Conservation (phyloP, 495 filamentous ascomycete species). For the Penicillium paxilli region DNA sequence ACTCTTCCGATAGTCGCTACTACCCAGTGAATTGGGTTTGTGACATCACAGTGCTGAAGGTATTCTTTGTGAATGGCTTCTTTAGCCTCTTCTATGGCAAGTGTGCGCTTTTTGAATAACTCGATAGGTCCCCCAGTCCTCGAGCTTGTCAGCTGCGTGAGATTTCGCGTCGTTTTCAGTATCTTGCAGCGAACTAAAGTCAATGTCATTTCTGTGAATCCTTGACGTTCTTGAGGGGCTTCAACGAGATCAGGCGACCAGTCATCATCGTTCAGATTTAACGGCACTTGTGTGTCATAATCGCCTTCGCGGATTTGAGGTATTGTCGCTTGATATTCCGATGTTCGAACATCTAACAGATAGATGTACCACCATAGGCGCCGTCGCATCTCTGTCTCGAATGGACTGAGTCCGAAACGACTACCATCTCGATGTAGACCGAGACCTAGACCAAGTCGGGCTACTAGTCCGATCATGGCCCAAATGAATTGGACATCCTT, state of each 20-base stretch:
- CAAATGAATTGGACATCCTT: conserved; percentile 56
- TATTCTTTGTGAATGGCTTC: conserved; percentile 50
- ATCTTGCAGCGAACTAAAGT: conserved; percentile 63
- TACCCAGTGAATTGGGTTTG: conserved; percentile 63
- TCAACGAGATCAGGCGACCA: conserved; percentile 3
- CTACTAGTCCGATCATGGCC: conserved; percentile 59
- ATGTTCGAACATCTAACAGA: conserved; percentile 6
- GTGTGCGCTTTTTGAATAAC: conserved; percentile 1
- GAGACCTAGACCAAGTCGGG: conserved; percentile 67
- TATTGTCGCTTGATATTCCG: conserved; percentile 4
- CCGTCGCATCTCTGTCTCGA: conserved; percentile 17
- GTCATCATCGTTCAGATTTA: conserved; percentile 17
- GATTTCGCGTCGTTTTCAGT: conserved; percentile 24
- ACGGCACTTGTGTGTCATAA: conserved; percentile 1
- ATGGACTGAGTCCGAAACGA: conserved; percentile 40
- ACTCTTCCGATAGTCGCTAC: conserved; percentile 62
- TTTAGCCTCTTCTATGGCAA: conserved; percentile 8
- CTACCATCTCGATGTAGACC: conserved; percentile 71
- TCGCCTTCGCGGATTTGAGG: conserved; percentile 1
- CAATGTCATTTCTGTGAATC: conserved; percentile 73
- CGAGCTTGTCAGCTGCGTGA: conserved; percentile 1
- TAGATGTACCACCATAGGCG: conserved; percentile 15
- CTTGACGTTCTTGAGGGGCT: conserved; percentile 47
- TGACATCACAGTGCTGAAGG: conserved; percentile 53
- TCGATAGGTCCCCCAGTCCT: not conserved